Conservation (phyloP, 169 alveolate genomes). For the Plasmodium adleri region DNA sequence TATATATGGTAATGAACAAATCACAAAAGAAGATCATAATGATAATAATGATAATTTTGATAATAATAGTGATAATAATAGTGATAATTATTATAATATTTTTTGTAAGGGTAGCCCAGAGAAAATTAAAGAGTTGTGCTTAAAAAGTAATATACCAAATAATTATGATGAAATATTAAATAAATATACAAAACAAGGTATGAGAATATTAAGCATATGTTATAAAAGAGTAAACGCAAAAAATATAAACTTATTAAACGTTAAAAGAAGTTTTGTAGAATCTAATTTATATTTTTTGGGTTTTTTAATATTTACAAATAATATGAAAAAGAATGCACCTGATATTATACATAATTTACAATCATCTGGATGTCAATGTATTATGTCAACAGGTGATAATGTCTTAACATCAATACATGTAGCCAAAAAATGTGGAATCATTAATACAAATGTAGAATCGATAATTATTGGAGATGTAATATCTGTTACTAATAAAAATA, state of each 20-base stretch:
- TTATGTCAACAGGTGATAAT: constrained; percentile 83
- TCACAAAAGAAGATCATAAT: too few relatives aligned
- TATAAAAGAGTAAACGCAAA: neutral
- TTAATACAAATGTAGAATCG: neutral
- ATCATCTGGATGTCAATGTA: constrained; percentile 79
- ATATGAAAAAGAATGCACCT: constrained; percentile 70
- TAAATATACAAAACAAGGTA: constrained; percentile 4
- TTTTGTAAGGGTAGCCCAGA: constrained; percentile 10
- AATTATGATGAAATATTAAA: constrained; percentile 3
- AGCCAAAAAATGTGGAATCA: constrained; percentile 78
- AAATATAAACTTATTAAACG: neutral
- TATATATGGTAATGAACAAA: too few relatives aligned
- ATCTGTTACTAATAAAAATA: neutral
- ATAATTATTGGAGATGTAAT: constrained; percentile 20
- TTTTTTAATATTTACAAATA: constrained; percentile 77
- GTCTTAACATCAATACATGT: constrained; percentile 79
- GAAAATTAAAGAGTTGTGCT: neutral
- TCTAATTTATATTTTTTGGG: constrained; percentile 77
- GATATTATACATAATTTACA: constrained; percentile 70
- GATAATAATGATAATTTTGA: too few relatives aligned
- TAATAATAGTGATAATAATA: neutral
- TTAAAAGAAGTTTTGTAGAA: constrained; percentile 75
- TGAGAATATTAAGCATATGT: neutral
- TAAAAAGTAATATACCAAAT: constrained; percentile 1
- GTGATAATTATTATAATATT: neutral